Base-by-base conservation (phyloP, 1,139 yeast genomes). In the Taiozyma onychis region DNA sequence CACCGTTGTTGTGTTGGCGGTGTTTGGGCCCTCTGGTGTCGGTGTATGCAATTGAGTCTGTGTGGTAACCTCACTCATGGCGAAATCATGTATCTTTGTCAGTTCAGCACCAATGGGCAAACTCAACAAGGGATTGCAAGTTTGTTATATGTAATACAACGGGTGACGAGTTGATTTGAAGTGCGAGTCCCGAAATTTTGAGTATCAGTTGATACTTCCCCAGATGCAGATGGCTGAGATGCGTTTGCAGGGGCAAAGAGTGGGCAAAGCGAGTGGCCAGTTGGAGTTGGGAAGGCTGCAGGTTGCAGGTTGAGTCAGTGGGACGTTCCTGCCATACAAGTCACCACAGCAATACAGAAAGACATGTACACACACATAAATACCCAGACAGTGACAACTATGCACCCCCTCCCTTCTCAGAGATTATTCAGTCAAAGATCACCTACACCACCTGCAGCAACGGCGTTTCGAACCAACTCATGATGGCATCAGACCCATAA, bases 121-220 rank as follows among this genome's bases (percentile, higher is more conserved):
- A 1, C 30, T 10, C 22, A n/a, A 10, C 41, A 37, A 18, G 39
- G 24, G 41, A 37, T 16, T 5, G 14, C 26, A 18, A 18, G 10
- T 14, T 18, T 6, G 24, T 16, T 37, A 21, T 32, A 37, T 18
- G 41, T 37, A 16, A 8, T 18, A 18, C 41, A 37, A 37, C 24
- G 18, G 14, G 41, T 37, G 24, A 37, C 7, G 41, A 16, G 10
- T 10, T 11, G 6, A 24, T 18, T 37, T 21, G 18, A 9, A 37
- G 24, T 37, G 41, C 41, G 41, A 37, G 24, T 37, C 6, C 7
- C 24, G 14, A 18, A 37, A 18, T 10, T 10, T 37, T 11, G 41
- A 37, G 41, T 37, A 37, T 37, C 41, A 37, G 41, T 37, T 37
- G 41, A 37, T 37, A 37, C 35, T 37, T 37, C 41, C 41, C 41